phyloP scores from a whole-genome alignment of 1,284 basidiomycete genomes.

The Xerocomus minutiporus region DNA sequence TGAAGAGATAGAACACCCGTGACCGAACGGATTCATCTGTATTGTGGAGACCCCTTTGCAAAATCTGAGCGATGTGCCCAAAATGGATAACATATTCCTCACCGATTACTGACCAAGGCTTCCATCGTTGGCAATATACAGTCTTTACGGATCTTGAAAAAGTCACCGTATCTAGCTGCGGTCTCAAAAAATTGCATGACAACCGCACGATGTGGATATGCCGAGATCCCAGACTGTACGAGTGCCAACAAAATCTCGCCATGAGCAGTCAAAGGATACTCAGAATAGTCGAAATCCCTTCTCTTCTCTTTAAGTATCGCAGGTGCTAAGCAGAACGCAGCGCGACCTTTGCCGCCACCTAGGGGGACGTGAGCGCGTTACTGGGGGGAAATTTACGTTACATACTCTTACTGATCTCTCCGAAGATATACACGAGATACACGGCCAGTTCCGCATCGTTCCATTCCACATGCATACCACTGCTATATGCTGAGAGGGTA shows the following conservation, averaged over 20 bases:
- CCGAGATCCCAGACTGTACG: constrained; percentile 78
- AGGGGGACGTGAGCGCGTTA: constrained; percentile 4
- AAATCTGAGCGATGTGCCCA: constrained; percentile 3
- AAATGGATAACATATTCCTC: constrained; percentile 23
- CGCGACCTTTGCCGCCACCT: constrained; percentile 71
- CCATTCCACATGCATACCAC: constrained; percentile 72
- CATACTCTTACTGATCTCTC: constrained; percentile 83
- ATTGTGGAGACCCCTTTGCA: constrained; percentile 83
- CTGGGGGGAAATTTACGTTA: not conserved
- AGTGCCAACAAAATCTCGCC: constrained; percentile 88
- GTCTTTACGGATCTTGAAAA: constrained; percentile 90
- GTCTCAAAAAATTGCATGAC: constrained; percentile 94
- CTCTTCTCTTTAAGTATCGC: constrained; percentile 60
- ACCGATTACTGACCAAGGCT: constrained; percentile 85
- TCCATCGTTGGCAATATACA: constrained; percentile 84
- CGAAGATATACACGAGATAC: constrained; percentile 90
- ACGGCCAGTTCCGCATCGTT: constrained; percentile 91
- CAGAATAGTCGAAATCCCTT: constrained; percentile 72
- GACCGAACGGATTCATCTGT: constrained; percentile 68
- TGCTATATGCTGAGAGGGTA: constrained; percentile 65
- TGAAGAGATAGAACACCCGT: constrained; percentile 89
- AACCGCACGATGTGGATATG: constrained; percentile 86
- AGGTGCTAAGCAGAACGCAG: constrained; percentile 71
- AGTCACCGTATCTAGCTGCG: constrained; percentile 87
- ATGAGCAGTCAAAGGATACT: constrained; percentile 83